Evolutionary conservation across 495 filamentous ascomycete species (phyloP).

Genomic region (Penicillium cinerascens): DNA sequence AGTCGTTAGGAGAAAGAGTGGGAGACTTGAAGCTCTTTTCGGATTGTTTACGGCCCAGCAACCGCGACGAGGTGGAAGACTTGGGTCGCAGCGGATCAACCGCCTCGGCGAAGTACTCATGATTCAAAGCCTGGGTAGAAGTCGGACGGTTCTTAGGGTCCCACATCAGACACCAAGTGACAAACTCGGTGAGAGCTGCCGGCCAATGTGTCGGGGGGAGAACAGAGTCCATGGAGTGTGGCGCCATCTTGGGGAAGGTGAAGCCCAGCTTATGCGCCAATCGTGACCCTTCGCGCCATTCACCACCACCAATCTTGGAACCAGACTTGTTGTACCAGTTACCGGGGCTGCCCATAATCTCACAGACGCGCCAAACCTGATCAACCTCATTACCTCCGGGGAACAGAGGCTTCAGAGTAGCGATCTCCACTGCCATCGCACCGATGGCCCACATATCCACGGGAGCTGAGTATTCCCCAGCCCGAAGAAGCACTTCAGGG

Average conservation of each 20-base stretch:
- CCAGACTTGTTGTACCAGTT: constrained; percentile 95
- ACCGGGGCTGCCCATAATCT: constrained; percentile 99
- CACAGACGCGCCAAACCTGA: constrained; percentile 98
- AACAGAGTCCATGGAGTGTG: constrained; percentile 94
- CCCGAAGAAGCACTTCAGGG: constrained; percentile 89
- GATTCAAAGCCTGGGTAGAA: constrained; percentile 85
- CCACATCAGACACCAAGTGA: constrained; percentile 99
- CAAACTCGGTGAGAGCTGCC: constrained; percentile 78
- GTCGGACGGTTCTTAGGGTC: constrained; percentile 92
- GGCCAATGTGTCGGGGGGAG: constrained; percentile 91
- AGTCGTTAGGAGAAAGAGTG: constrained; percentile 64
- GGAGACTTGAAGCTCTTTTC: constrained; percentile 60
- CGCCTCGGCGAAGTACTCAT: constrained; percentile 96
- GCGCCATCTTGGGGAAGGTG: constrained; percentile 99
- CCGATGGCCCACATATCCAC: constrained; percentile 98
- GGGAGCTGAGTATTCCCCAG: constrained; percentile 94
- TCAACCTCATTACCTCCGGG: constrained; percentile 98
- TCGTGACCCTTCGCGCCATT: constrained; percentile 93
- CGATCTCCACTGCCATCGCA: constrained; percentile 99
- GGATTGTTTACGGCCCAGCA: constrained; percentile 84
- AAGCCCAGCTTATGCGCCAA: constrained; percentile 95
- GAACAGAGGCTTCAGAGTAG: constrained; percentile 94
- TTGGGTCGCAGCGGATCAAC: constrained; percentile 90
- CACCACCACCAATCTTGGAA: constrained; percentile 84
- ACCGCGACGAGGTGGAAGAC: constrained; percentile 71